Percentiles rank a stretch among this genome's conserved stretches.
These are phyloP conservation scores for Zelopaecilomyces penicillatus DNA, from an alignment of 2,329 filamentous ascomycete species.

Conservation along the genomic window DNA sequence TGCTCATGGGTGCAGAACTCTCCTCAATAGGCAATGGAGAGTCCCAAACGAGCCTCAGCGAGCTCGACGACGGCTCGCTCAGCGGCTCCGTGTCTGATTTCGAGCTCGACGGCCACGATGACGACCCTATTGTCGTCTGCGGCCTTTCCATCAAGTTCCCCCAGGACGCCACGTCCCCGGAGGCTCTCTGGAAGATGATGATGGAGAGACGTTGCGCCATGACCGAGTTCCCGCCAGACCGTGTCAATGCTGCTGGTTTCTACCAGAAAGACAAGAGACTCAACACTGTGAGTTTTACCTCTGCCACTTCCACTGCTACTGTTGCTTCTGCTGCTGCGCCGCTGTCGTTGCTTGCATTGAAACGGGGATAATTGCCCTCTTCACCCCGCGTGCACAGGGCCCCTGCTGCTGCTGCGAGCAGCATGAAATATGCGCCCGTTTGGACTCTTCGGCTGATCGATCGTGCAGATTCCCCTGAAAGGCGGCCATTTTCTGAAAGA, in stretches of 20 bases:
- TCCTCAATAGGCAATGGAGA: too few relatives aligned
- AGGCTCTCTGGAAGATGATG: constrained; percentile 4
- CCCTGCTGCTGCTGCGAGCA: too few relatives aligned
- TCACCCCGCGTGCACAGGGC: too few relatives aligned
- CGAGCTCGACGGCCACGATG: not conserved
- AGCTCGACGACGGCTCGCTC: too few relatives aligned
- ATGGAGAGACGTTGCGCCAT: not conserved
- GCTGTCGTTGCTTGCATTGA: too few relatives aligned
- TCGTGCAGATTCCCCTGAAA: not conserved
- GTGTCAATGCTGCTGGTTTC: not conserved
- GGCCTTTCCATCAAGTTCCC: constrained; percentile 4
- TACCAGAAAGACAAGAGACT: not conserved
- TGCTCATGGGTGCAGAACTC: too few relatives aligned
- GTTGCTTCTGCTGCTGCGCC: too few relatives aligned
- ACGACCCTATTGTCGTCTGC: not conserved
- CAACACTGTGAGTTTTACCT: not conserved
- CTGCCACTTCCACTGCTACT: too few relatives aligned
- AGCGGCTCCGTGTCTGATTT: too few relatives aligned
- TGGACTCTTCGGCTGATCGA: not conserved
- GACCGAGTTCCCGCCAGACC: not conserved
- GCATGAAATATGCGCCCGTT: too few relatives aligned
- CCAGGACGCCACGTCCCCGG: constrained; percentile 2
- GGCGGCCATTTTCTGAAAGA: constrained; percentile 5
- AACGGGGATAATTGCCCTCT: too few relatives aligned
- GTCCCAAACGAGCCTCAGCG: too few relatives aligned